Conservation (phyloP, 2,329 filamentous ascomycete species). For the Trichoderma arundinaceum region DNA sequence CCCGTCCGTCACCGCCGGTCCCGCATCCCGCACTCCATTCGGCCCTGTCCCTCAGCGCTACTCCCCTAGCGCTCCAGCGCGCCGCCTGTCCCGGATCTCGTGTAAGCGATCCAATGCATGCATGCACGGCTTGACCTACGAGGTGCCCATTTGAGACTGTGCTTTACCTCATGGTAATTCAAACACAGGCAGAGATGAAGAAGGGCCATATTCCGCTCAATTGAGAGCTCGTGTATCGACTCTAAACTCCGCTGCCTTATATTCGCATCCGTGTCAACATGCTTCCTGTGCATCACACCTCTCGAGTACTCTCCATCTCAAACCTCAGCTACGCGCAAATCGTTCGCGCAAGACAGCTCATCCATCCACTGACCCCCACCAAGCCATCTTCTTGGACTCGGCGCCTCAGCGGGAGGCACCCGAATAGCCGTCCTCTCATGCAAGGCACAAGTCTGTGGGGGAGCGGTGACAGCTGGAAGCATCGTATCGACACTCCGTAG, state of each 20-base stretch:
- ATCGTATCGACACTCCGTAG: background rate
- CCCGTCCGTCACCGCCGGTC: slow-evolving; percentile 16
- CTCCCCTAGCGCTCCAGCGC: background rate
- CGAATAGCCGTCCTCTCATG: slow-evolving; percentile 23
- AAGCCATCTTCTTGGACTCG: background rate
- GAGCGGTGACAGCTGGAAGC: slow-evolving; percentile 5
- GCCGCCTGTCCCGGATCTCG: slow-evolving; percentile 8
- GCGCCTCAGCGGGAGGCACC: slow-evolving; percentile 8
- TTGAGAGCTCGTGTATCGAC: too few relatives aligned
- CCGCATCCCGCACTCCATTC: slow-evolving; percentile 23
- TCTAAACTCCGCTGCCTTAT: too few relatives aligned
- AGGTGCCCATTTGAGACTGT: background rate
- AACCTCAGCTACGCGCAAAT: background rate
- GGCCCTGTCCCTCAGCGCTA: slow-evolving; percentile 29
- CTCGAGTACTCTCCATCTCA: background rate
- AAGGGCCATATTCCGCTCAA: background rate
- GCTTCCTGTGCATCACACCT: background rate
- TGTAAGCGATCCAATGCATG: background rate
- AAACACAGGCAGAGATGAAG: background rate
- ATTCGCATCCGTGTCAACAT: background rate
- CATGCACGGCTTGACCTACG: background rate
- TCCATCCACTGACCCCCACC: slow-evolving; percentile 29
- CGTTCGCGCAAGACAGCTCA: background rate
- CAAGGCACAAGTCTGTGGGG: slow-evolving; percentile 27
- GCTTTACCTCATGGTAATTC: background rate